Evolutionary conservation across 1,284 basidiomycete genomes (phyloP).

Genomic region (Leccinum subspadiceum): DNA sequence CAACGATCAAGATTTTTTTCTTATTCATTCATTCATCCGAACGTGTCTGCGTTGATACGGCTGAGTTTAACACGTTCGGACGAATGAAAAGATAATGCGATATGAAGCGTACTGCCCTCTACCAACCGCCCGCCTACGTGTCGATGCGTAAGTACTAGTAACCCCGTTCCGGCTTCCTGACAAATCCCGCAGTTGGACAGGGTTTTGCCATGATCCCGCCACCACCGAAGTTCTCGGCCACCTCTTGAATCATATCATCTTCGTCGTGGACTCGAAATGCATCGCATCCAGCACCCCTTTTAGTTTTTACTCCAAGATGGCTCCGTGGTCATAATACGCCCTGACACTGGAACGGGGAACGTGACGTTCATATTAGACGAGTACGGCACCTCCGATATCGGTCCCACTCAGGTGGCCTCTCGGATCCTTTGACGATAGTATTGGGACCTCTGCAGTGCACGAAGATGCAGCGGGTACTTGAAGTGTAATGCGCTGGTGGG

Average conservation of each 20-base stretch:
- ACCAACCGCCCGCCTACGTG: neutral
- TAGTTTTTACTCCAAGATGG: constrained; percentile 5
- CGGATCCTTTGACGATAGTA: constrained; percentile 9
- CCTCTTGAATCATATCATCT: neutral
- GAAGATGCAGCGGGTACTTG: constrained; percentile 11
- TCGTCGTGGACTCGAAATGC: neutral
- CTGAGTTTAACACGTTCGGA: neutral
- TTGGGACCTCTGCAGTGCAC: constrained; percentile 14
- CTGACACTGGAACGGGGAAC: neutral
- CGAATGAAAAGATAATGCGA: neutral
- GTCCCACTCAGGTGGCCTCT: neutral
- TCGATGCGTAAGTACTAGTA: neutral
- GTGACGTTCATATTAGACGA: neutral
- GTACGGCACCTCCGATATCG: neutral
- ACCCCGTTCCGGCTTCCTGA: constrained; percentile 14
- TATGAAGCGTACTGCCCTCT: constrained; percentile 16
- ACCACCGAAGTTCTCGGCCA: neutral
- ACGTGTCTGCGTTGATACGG: neutral
- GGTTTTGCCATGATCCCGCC: constrained; percentile 5
- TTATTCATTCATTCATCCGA: constrained; percentile 13
- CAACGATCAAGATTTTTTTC: neutral
- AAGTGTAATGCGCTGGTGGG: neutral
- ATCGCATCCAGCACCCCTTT: neutral
- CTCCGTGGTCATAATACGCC: neutral
- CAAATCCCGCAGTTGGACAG: constrained; percentile 2